Evolutionary conservation across 352 stramenopile species (phyloP), one percentile per base, ranked within the genome.

Genomic region (Pythium plurisporium): DNA sequence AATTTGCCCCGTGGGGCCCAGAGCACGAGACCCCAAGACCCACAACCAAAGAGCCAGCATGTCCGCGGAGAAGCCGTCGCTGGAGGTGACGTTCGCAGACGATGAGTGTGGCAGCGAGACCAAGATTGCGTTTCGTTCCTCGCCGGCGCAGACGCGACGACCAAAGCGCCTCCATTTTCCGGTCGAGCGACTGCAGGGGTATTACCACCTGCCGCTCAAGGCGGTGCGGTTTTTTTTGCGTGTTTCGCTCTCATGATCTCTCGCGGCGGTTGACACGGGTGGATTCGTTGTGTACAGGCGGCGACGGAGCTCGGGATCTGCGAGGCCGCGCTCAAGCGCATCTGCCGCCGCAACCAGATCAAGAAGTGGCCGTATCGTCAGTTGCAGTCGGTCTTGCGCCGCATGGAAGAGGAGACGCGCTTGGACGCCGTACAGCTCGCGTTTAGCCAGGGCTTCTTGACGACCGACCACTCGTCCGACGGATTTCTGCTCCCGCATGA

Each of bases 241-340:
- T n/a, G n/a, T n/a, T n/a, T n/a, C n/a, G n/a, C n/a, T n/a, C n/a
- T n/a, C n/a, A n/a, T n/a, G n/a, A n/a, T n/a, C n/a, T n/a, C n/a
- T n/a, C n/a, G n/a, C n/a, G n/a, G n/a, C 10, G 22, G 5, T 25
- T 46, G 1, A 27, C 9, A 20, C n/a, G 40, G 40, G 40, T 20
- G 38, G 20, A 11, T 45, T 29, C 14, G 17, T 17, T 10, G 3
- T 23, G 4, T 49, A 20, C 58, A 93, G 80, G 82, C 80, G 2
- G 82, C 82, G 29, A 52, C 67, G 31, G 59, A 47, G 20, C 75
- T 93, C 5, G 76, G 76, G 1, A 62, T 90, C 25, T 93, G 81
- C 17, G 82, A 93, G 48, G 82, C 78, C n/a, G 82, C 82, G n/a
- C 59, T 93, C 11, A 93, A 91, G 69, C 79, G 82, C 2, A 86